Evolutionary conservation across 2,329 filamentous ascomycete species (phyloP), one percentile per base, ranked within the genome.

Genomic region (Paraphoma chrysanthemicola): DNA sequence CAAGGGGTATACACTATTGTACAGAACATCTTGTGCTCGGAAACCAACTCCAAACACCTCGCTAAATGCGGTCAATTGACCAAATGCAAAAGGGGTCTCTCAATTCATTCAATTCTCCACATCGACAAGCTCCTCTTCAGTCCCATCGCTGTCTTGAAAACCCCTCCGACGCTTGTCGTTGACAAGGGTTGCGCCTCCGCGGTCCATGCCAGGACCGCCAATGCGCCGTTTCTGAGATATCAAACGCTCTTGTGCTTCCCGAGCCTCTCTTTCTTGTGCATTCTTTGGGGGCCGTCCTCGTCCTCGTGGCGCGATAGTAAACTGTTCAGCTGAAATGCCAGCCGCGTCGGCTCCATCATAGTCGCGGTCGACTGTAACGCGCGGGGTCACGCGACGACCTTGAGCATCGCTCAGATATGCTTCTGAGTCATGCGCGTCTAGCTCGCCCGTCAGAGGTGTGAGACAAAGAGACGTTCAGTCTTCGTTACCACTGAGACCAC

Each of bases 401-500:
- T 76, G 68, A 10, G 74, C 70, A 67, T 83, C 81, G 60, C 74
- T 80, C n/a, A 84, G 73, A 68, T 82, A 83, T 9, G 77, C 72
- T 51, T 81, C 79, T 39, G 79, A 79, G 60, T 80, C 78, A 63
- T 74, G 66, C 46, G 71, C 65, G 63, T 77, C 73, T 76, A 53
- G 39, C 57, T 16, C 59, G 46, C 65, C 29, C 56, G 62, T 73
- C 62, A 71, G 60, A 56, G 45, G 63, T 48, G 45, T 17, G 45
- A n/a, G 14, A 36, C 33, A 10, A 36, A 44, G n/a, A 30, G 11
- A 51, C 17, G 41, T 51, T 30, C 51, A 54, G 49, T 63, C 64
- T 61, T 67, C 78, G 82, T 84, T 81, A 88, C 86, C 85, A 77
- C 81, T 82, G 66, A 81, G 74, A 58, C 81, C 81, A 55, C 81